Evolutionary conservation across 352 stramenopile species (phyloP).

Genomic region (Thraustotheca clavata): DNA sequence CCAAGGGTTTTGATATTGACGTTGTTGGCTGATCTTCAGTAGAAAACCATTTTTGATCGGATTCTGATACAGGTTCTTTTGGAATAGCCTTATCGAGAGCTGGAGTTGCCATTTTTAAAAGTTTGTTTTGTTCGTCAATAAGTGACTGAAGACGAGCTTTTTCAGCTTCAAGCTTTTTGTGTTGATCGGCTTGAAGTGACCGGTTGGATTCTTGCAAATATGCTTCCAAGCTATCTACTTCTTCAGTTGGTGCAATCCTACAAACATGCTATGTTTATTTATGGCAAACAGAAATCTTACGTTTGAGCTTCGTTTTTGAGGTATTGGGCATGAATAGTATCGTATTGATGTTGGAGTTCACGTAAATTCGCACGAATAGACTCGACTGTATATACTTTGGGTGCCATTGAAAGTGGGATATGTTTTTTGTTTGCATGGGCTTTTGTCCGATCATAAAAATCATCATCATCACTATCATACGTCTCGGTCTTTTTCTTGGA

Average conservation of each 20-base stretch:
- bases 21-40: too few relatives aligned
- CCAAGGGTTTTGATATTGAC: too few relatives aligned
- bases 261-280: not conserved
- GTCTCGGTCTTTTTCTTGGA: constrained; percentile 34
- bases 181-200: constrained; percentile 36
- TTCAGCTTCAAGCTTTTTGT: constrained; percentile 24
- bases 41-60: too few relatives aligned
- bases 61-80: too few relatives aligned
- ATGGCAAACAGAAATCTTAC: constrained; percentile 16
- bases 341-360: constrained; percentile 31
- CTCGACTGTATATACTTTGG: constrained; percentile 42
- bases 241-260: constrained; percentile 16
- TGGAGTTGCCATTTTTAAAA: constrained; percentile 45
- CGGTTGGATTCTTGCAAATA: constrained; percentile 53
- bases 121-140: constrained; percentile 37
- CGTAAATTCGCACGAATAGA: constrained; percentile 41
- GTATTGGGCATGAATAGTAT: constrained; percentile 26
- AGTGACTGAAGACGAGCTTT: constrained; percentile 31
- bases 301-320: constrained; percentile 20
- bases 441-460: constrained; percentile 70
- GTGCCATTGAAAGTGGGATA: not conserved
- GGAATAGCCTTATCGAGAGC: constrained; percentile 29
- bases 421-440: constrained; percentile 33
- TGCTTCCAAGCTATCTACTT: constrained; percentile 44
- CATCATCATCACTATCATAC: constrained; percentile 65